These are phyloP conservation scores for Penicillium arizonense DNA, from an alignment of 495 filamentous ascomycete species.

Conservation along the genomic window DNA sequence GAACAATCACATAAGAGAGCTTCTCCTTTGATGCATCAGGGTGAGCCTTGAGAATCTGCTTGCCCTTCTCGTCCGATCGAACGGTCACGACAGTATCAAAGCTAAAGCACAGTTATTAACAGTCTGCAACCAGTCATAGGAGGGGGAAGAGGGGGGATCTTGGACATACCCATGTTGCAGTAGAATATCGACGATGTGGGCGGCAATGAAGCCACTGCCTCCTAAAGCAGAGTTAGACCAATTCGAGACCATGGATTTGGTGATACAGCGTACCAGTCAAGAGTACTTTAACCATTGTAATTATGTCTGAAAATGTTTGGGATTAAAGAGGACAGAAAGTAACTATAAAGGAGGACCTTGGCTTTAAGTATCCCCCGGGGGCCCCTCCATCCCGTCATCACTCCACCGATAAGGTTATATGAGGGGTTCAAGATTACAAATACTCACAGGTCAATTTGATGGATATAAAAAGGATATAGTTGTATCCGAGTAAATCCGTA, in stretches of 20 bases:
- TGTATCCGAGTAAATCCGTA: too few relatives aligned
- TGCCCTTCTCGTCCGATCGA: slow-evolving; percentile 73
- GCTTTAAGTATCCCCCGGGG: slow-evolving; percentile 15
- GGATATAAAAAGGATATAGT: neutral
- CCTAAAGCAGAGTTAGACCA: slow-evolving; percentile 34
- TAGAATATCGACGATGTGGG: slow-evolving; percentile 76
- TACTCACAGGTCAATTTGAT: neutral
- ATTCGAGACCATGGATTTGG: neutral
- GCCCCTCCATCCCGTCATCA: slow-evolving; percentile 29
- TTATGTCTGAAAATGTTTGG: neutral
- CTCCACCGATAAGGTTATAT: slow-evolving; percentile 12
- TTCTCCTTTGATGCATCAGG: slow-evolving; percentile 56
- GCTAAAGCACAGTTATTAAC: slow-evolving; percentile 15
- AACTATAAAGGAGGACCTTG: slow-evolving; percentile 1
- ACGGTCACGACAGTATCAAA: slow-evolving; percentile 86
- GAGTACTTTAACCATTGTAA: slow-evolving; percentile 42
- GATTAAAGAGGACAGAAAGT: neutral
- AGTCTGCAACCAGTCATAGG: neutral
- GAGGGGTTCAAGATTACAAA: slow-evolving; percentile 20
- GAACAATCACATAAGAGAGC: slow-evolving; percentile 74
- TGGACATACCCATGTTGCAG: slow-evolving; percentile 53
- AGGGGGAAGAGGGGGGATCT: neutral
- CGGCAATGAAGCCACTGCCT: slow-evolving; percentile 72
- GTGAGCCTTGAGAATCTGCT: slow-evolving; percentile 69
- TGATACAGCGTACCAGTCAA: slow-evolving; percentile 33